phyloP scores from a whole-genome alignment of 441 rosid species.

The Adansonia madagascariensis region DNA sequence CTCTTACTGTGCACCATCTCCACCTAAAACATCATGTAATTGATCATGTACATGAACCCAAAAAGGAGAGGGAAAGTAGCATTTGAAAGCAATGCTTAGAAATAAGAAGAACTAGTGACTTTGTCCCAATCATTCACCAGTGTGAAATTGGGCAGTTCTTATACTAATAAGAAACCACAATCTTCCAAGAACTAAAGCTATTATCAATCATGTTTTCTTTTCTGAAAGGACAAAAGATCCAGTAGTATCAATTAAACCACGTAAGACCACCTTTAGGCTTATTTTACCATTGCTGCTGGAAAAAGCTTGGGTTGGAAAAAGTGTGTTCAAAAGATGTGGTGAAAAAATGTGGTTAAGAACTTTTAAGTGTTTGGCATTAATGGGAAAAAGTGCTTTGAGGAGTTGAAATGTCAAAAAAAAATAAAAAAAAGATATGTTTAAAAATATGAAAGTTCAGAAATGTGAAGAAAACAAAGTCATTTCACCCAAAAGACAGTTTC shows the following conservation, averaged over 20 bases:
- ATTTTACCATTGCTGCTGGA: too few relatives aligned
- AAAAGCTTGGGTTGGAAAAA: too few relatives aligned
- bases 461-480: too few relatives aligned
- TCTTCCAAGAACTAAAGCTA: neutral
- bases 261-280: neutral
- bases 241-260: neutral
- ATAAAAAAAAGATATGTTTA: too few relatives aligned
- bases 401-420: too few relatives aligned
- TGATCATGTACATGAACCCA: conserved; percentile 31
- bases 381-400: too few relatives aligned
- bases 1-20: conserved; percentile 94
- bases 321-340: too few relatives aligned
- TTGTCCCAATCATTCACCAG: neutral
- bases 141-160: neutral
- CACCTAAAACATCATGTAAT: conserved; percentile 57
- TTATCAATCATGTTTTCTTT: neutral
- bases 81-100: neutral
- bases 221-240: neutral
- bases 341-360: too few relatives aligned
- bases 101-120: neutral
- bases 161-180: conserved; percentile 9
- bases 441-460: too few relatives aligned
- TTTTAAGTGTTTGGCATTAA: too few relatives aligned
- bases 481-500: too few relatives aligned
- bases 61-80: conserved; percentile 22